Conservation (phyloP, 2,329 filamentous ascomycete species). For the Calonectria montana region DNA sequence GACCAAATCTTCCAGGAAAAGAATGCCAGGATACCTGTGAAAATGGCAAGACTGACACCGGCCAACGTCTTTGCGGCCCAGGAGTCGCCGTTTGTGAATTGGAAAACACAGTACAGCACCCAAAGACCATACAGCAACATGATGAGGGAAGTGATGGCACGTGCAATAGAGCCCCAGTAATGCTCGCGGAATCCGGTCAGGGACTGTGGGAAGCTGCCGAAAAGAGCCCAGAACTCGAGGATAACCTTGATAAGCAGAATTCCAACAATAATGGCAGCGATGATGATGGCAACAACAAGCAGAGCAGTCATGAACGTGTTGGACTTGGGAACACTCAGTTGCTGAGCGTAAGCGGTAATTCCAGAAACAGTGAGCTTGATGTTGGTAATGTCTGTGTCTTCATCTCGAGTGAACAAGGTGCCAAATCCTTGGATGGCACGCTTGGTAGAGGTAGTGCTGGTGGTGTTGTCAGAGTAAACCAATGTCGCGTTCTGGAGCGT, state of each 20-base stretch:
- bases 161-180: constrained; percentile 93
- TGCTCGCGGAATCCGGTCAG: constrained; percentile 90
- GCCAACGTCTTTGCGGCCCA: constrained; percentile 92
- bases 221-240: constrained; percentile 91
- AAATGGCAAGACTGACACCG: constrained; percentile 81
- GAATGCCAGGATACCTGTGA: constrained; percentile 83
- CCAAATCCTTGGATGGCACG: constrained; percentile 62
- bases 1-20: constrained; percentile 88
- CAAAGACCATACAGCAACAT: constrained; percentile 93
- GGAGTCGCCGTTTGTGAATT: constrained; percentile 93
- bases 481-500: constrained; percentile 82
- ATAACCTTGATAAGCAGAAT: constrained; percentile 93
- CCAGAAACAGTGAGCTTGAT: constrained; percentile 72
- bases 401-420: constrained; percentile 62
- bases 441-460: constrained; percentile 54
- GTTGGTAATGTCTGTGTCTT: constrained; percentile 42
- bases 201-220: constrained; percentile 83
- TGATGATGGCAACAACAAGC: constrained; percentile 86
- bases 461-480: constrained; percentile 72
- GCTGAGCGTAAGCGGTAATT: constrained; percentile 85
- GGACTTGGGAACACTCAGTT: constrained; percentile 84
- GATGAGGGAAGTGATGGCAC: constrained; percentile 90
- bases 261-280: constrained; percentile 84
- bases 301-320: constrained; percentile 98
- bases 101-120: constrained; percentile 96